These are phyloP conservation scores for Trypanosoma lewisi DNA, from an alignment of 208 protist species.

Conservation along the genomic window DNA sequence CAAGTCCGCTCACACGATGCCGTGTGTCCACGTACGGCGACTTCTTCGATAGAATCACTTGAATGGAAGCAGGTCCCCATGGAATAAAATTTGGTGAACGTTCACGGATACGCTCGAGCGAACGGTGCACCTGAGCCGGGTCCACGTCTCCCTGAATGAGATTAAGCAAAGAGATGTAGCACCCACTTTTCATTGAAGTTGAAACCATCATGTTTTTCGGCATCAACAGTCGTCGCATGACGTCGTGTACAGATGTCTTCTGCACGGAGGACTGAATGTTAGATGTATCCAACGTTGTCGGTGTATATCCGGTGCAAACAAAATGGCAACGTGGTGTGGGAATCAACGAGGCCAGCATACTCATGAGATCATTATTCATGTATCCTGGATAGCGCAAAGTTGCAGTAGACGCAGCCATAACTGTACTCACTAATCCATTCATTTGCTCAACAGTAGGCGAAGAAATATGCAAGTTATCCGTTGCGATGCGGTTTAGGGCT, in stretches of 20 bases:
- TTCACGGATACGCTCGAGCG: constrained; percentile 97
- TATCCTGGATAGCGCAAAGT: constrained; percentile 99
- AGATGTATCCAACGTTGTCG: constrained; percentile 91
- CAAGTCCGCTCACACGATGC: constrained; percentile 98
- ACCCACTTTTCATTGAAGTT: constrained; percentile 91
- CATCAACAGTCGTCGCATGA: constrained; percentile 99
- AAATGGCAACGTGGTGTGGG: constrained; percentile 99
- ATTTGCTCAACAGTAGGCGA: constrained; percentile 96
- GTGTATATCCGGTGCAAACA: constrained; percentile 99
- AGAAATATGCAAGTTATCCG: constrained; percentile 94
- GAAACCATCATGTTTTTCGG: constrained; percentile 99
- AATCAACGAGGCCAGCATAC: constrained; percentile 97
- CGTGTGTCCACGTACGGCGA: constrained; percentile 96
- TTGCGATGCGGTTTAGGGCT: constrained; percentile 97
- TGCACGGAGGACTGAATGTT: constrained; percentile 91
- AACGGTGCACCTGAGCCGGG: constrained; percentile 98
- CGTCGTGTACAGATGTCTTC: constrained; percentile 99
- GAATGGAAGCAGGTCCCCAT: constrained; percentile 97
- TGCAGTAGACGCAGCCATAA: constrained; percentile 99
- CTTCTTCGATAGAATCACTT: constrained; percentile 94
- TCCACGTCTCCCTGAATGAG: constrained; percentile 99
- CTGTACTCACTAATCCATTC: constrained; percentile 98
- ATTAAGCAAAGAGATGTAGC: constrained; percentile 99
- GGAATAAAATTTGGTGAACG: constrained; percentile 98
- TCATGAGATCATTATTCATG: constrained; percentile 98